Conservation (phyloP, 1,139 yeast species). For the Protomyces pachydermus region DNA sequence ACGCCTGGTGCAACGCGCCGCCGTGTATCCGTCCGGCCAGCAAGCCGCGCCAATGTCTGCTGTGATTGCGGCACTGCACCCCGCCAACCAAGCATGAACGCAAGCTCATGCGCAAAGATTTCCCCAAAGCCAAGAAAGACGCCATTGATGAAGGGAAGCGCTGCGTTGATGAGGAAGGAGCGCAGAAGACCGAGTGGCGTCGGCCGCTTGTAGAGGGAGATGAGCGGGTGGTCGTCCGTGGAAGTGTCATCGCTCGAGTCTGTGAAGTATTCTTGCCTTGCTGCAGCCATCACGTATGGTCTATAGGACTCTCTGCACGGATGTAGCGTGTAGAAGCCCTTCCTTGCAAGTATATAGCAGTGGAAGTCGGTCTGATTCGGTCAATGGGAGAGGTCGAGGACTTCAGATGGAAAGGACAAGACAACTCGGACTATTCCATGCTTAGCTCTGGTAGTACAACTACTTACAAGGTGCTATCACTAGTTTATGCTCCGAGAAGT, state of each 20-base stretch:
- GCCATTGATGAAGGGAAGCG: slow-evolving; percentile 87
- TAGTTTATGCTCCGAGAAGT: background rate
- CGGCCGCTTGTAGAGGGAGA: background rate
- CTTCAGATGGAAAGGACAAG: too few species aligned
- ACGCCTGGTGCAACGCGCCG: slow-evolving; percentile 20
- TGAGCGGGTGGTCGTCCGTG: background rate
- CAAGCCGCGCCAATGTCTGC: slow-evolving; percentile 50
- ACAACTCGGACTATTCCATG: too few species aligned
- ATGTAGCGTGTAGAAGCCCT: too few species aligned
- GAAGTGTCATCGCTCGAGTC: background rate
- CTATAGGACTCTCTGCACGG: too few species aligned
- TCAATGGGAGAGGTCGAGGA: too few species aligned
- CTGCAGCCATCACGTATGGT: too few species aligned
- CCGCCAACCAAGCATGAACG: slow-evolving; percentile 71
- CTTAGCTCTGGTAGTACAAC: too few species aligned
- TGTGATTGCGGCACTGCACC: slow-evolving; percentile 40
- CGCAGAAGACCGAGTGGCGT: slow-evolving; percentile 38
- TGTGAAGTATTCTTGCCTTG: background rate
- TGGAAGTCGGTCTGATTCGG: too few species aligned
- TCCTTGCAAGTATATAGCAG: too few species aligned
- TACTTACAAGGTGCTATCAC: too few species aligned
- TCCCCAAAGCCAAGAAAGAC: slow-evolving; percentile 97
- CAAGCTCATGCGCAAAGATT: slow-evolving; percentile 86
- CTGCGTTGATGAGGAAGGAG: slow-evolving; percentile 63
- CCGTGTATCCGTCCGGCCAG: slow-evolving; percentile 9